phyloP scores from a whole-genome alignment of 257 asterid genomes.

The Pogostemon cablin region DNA sequence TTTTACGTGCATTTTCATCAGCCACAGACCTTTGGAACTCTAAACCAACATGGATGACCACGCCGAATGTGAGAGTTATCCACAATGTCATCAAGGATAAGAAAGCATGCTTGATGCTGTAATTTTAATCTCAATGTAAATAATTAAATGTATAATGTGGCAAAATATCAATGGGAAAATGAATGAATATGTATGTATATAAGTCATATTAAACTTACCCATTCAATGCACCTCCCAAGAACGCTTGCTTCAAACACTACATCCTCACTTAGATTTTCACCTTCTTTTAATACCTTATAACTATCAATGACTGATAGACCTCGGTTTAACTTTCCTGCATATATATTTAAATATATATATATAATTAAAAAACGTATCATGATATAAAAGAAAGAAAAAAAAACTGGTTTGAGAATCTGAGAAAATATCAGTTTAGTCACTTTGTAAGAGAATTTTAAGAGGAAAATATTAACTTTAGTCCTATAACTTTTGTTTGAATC shows the following conservation, averaged over 20 bases:
- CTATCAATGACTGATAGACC: constrained; percentile 81
- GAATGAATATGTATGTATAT: background rate
- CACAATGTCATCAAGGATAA: constrained; percentile 77
- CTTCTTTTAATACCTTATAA: constrained; percentile 68
- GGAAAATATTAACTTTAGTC: too few relatives aligned
- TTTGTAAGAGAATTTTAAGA: too few relatives aligned
- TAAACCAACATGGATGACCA: constrained; percentile 82
- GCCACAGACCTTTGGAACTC: constrained; percentile 73
- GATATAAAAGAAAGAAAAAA: too few relatives aligned
- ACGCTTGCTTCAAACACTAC: constrained; percentile 66
- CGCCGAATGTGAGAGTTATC: constrained; percentile 74
- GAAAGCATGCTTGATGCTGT: constrained; percentile 77
- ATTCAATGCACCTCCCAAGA: constrained; percentile 87
- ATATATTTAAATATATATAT: too few relatives aligned
- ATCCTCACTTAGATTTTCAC: constrained; percentile 57
- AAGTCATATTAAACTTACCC: constrained; percentile 57
- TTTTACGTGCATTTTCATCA: too few relatives aligned
- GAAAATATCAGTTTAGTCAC: too few relatives aligned
- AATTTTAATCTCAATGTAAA: constrained; percentile 15
- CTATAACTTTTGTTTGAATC: too few relatives aligned
- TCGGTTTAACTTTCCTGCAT: constrained; percentile 73
- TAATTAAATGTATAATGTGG: background rate
- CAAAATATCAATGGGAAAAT: background rate
- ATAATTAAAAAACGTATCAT: too few relatives aligned
- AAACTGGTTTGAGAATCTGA: too few relatives aligned